Evolutionary conservation across 371 early-diverging fungal genomes (phyloP).

Genomic region (Mortierella sp.): DNA sequence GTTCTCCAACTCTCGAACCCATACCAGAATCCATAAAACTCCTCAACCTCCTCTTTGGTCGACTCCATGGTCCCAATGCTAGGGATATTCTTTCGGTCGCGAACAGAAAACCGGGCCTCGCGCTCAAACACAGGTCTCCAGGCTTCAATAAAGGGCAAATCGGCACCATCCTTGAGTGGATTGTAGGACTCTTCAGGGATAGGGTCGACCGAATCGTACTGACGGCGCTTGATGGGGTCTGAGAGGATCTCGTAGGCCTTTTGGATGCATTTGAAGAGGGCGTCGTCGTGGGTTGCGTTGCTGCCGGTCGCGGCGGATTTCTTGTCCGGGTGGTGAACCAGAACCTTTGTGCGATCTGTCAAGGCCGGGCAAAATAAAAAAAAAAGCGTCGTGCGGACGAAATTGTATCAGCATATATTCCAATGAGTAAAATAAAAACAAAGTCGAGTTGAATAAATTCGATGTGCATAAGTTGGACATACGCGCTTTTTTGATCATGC

Average conservation of each 20-base stretch:
- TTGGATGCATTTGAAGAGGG: constrained; percentile 98
- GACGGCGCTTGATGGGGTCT: constrained; percentile 91
- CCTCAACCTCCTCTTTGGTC: constrained; percentile 87
- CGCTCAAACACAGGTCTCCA: constrained; percentile 93
- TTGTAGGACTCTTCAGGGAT: constrained; percentile 73
- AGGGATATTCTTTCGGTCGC: constrained; percentile 84
- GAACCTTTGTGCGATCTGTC: constrained; percentile 86
- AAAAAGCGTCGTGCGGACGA: background rate
- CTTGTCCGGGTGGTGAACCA: constrained; percentile 92
- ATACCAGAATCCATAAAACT: constrained; percentile 98
- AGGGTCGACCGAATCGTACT: constrained; percentile 97
- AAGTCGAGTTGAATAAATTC: background rate
- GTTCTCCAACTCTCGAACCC: constrained; percentile 97
- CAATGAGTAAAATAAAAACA: background rate
- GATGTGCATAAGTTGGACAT: constrained; percentile 15
- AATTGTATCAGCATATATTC: background rate
- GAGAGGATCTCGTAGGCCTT: constrained; percentile 95
- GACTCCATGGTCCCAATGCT: constrained; percentile 82
- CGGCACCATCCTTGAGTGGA: constrained; percentile 81
- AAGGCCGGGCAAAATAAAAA: constrained; percentile 5
- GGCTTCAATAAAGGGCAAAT: constrained; percentile 83
- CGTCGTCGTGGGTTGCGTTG: constrained; percentile 77
- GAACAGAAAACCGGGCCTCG: constrained; percentile 86
- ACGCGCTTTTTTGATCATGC: constrained; percentile 81
- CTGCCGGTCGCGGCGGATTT: constrained; percentile 70